These are phyloP conservation scores for Osmanthus fragrans DNA, from an alignment of 257 asterid genomes.

Conservation along the genomic window DNA sequence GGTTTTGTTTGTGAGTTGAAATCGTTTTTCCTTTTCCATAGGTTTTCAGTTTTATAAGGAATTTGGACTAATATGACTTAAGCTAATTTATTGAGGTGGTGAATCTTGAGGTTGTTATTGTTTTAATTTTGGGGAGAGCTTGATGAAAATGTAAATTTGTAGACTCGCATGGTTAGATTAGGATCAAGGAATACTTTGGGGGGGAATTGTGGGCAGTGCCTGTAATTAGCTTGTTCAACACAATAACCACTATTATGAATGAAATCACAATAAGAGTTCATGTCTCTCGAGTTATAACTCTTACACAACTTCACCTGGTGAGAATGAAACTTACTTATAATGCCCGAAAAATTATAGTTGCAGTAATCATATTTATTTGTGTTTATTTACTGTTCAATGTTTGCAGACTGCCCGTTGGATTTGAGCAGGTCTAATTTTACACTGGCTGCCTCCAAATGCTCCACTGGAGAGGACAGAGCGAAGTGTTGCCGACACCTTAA, in stretches of 20 bases:
- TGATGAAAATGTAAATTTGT: background rate
- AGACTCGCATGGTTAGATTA: background rate
- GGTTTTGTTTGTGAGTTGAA: constrained; percentile 10
- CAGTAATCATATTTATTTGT: background rate
- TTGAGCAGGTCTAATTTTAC: constrained; percentile 74
- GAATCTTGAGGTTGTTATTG: constrained; percentile 4
- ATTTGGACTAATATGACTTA: constrained; percentile 7
- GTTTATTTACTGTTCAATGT: constrained; percentile 11
- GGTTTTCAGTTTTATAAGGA: constrained; percentile 10
- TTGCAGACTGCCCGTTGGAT: constrained; percentile 89
- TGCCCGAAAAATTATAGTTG: background rate
- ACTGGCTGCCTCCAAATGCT: constrained; percentile 75
- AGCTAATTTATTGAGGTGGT: background rate
- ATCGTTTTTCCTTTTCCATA: constrained; percentile 1
- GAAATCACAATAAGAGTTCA: background rate
- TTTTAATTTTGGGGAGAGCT: constrained; percentile 26
- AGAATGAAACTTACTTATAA: background rate
- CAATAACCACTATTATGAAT: background rate
- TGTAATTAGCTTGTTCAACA: background rate
- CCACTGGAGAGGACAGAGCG: constrained; percentile 56
- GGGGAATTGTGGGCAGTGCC: background rate
- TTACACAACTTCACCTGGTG: background rate
- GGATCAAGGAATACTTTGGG: background rate
- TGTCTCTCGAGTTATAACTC: background rate
- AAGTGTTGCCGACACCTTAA: constrained; percentile 92